Conservation (phyloP, 1,139 yeast species). For the Debaryomycetaceae sp. region DNA sequence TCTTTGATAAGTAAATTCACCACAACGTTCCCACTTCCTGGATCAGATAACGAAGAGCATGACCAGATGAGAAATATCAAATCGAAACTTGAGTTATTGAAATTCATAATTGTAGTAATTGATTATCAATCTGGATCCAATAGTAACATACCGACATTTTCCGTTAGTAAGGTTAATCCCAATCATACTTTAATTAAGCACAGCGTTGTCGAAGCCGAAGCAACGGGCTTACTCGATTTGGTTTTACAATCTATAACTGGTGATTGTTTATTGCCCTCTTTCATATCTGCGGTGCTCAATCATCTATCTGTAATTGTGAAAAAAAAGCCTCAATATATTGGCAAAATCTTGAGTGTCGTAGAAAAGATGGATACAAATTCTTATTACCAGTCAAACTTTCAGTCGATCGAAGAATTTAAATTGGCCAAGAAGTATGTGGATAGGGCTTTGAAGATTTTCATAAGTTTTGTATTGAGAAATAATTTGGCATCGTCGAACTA, state of each 20-base stretch:
- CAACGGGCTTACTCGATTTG: slow-evolving; percentile 64
- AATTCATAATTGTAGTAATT: slow-evolving; percentile 69
- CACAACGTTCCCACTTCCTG: slow-evolving; percentile 39
- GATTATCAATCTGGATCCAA: slow-evolving; percentile 62
- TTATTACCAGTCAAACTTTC: slow-evolving; percentile 46
- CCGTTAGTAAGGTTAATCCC: slow-evolving; percentile 56
- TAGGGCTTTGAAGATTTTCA: slow-evolving; percentile 34
- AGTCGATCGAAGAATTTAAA: slow-evolving; percentile 41
- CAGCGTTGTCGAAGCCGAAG: slow-evolving; percentile 63
- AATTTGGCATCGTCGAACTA: slow-evolving; percentile 32
- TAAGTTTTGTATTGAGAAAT: slow-evolving; percentile 33
- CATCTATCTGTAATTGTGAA: slow-evolving; percentile 52
- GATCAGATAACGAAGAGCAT: slow-evolving; percentile 48
- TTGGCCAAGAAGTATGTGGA: slow-evolving; percentile 41
- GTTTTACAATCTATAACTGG: slow-evolving; percentile 54
- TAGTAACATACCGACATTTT: slow-evolving; percentile 39
- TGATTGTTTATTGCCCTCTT: slow-evolving; percentile 53
- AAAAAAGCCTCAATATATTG: slow-evolving; percentile 53
- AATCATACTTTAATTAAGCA: slow-evolving; percentile 67
- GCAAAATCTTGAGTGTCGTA: slow-evolving; percentile 39
- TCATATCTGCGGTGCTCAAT: slow-evolving; percentile 55
- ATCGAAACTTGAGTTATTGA: slow-evolving; percentile 63
- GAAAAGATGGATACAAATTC: slow-evolving; percentile 35
- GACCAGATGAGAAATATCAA: slow-evolving; percentile 50
- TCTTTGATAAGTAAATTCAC: slow-evolving; percentile 34